Percentiles rank a stretch among this genome's conserved stretches.
Evolutionary conservation across 805 yeast genomes (phyloP).

Genomic region (Diddensiella santjacobensis): DNA sequence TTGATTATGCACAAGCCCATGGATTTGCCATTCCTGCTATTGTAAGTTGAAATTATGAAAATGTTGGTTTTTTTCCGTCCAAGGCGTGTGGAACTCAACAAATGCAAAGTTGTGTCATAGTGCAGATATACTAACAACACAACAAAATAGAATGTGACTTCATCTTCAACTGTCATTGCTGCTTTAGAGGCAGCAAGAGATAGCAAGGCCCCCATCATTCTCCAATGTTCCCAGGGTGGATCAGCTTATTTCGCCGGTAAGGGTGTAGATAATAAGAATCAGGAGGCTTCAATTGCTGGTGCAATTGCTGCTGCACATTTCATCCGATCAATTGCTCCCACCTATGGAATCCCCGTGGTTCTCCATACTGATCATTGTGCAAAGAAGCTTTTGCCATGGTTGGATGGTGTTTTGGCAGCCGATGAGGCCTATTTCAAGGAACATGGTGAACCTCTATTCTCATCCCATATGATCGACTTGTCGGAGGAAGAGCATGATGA

Average conservation of each 20-base stretch:
- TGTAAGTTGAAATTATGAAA: slow-evolving; percentile 16
- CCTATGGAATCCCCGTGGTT: slow-evolving; percentile 94
- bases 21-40: slow-evolving; percentile 98
- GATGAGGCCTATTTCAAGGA: slow-evolving; percentile 86
- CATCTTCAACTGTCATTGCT: slow-evolving; percentile 95
- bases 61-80: background rate
- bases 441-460: slow-evolving; percentile 94
- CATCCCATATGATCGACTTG: slow-evolving; percentile 97
- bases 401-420: slow-evolving; percentile 95
- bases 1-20: slow-evolving; percentile 88
- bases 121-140: background rate
- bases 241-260: slow-evolving; percentile 99
- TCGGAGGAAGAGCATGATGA: slow-evolving; percentile 96
- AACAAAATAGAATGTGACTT: slow-evolving; percentile 66
- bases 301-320: slow-evolving; percentile 96
- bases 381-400: slow-evolving; percentile 95
- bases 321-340: slow-evolving; percentile 94
- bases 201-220: slow-evolving; percentile 87
- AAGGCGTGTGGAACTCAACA: background rate
- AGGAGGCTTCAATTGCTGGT: slow-evolving; percentile 91
- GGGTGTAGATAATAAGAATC: slow-evolving; percentile 93
- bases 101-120: background rate
- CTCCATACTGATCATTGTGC: slow-evolving; percentile 99
- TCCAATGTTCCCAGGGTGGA: slow-evolving; percentile 98
- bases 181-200: slow-evolving; percentile 98